Evolutionary conservation across 2,329 filamentous ascomycete species (phyloP), one percentile per base, ranked within the genome.

Genomic region (Cladophialophora chaetospira): DNA sequence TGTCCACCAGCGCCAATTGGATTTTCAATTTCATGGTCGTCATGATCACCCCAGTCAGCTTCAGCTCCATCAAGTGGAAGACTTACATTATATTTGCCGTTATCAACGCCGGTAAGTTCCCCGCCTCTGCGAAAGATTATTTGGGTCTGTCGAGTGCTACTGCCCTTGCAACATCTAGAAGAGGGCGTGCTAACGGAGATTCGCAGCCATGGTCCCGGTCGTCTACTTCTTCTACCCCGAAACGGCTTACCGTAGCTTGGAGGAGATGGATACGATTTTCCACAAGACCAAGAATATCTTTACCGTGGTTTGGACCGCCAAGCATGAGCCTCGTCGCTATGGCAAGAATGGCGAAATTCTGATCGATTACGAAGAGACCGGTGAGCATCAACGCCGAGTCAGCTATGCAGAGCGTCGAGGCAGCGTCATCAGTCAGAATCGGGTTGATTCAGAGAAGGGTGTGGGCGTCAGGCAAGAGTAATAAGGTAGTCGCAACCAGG

Each of bases 71-170:
- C 82, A 6, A 92, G 92, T 58, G 82, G 88, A 65, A 80, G 31
- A 91, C 91, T 68, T 89, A 89, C 10, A 89, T 91, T 64, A 84
- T 93, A 43, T 92, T 93, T 69, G 88, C 88, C 0, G 85, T 79
- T 1, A 91, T 87, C 60, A 83, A 83, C 66, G 79, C n/a, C n/a
- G n/a, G n/a, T n/a, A n/a, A n/a, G n/a, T n/a, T n/a, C n/a, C n/a
- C n/a, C n/a, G n/a, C n/a, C n/a, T n/a, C n/a, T n/a, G n/a, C n/a
- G n/a, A n/a, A n/a, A n/a, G n/a, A n/a, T n/a, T n/a, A n/a, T n/a
- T n/a, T n/a, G n/a, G n/a, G n/a, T n/a, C n/a, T n/a, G n/a, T n/a
- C n/a, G n/a, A n/a, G n/a, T n/a, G n/a, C n/a, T n/a, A n/a, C n/a
- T n/a, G n/a, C n/a, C n/a, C n/a, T n/a, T n/a, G n/a, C n/a, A n/a